Base-by-base conservation (phyloP, 2,329 filamentous ascomycete species). In the Aspergillus costaricaensis region DNA sequence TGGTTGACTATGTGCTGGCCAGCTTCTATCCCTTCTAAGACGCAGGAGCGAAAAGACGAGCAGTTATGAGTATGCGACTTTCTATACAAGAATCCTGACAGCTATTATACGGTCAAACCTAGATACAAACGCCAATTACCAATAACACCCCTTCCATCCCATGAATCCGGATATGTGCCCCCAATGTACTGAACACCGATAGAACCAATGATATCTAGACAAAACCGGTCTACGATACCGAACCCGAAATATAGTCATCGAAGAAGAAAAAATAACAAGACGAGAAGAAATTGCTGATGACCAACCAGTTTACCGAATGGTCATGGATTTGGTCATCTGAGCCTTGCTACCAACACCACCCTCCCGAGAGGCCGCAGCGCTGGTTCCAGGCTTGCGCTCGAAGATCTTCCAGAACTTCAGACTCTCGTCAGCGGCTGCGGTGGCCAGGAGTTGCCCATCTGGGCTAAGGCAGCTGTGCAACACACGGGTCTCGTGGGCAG, bases 351-450 rank as follows among this genome's bases (percentile, higher is more conserved):
- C 89, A 61, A 89, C 82, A 64, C 87, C 88, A 60, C 88, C 85
- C 68, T 85, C 83, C 62, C 86, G 84, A 57, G 88, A 82, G 32
- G 83, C 75, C 52, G 87, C 85, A 55, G 88, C 85, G 62, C 85
- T 81, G 61, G 85, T 82, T 58, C 92, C 92, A 17, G 93, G 83
- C 86, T 97, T 98, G 86, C 96, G 97, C 85, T 99, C 95, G 74
- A 99, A 99, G 70, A 99, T 85, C 88, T 99, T 99, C 95, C 95
- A 99, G 85, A 99, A 99, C 83, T 99, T 99, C 78, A 99, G 85
- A 74, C 90, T 94, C 84, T 99, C 95, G 72, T 99, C 95, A 39
- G 94, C 93, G 69, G 94, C 91, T 62, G 95, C 94, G 55, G 95
- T 99, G 54, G 95, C 95, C 58, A 99, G 86, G 88, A 97, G 96